phyloP scores from a whole-genome alignment of 345 rosid species.

The Physaria fendleri region DNA sequence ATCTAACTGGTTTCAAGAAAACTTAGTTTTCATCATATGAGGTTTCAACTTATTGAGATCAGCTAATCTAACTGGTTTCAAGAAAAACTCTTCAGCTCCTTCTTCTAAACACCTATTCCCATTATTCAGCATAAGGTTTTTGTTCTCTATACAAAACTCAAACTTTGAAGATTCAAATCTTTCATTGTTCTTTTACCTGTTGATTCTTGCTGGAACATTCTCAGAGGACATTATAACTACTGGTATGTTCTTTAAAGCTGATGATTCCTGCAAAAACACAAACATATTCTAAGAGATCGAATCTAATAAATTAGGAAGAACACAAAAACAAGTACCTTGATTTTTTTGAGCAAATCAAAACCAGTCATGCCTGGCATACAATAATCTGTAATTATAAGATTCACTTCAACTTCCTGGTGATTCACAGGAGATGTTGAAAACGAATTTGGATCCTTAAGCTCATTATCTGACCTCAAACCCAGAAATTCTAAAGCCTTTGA shows the following conservation, averaged over 20 bases:
- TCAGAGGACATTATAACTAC: slow-evolving; percentile 92
- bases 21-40: slow-evolving; percentile 32
- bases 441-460: slow-evolving; percentile 9
- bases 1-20: slow-evolving; percentile 74
- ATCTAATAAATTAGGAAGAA: neutral
- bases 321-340: slow-evolving; percentile 42
- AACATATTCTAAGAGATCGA: neutral
- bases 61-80: slow-evolving; percentile 78
- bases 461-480: slow-evolving; percentile 34
- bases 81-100: slow-evolving; percentile 87
- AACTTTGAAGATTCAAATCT: neutral
- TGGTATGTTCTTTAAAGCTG: slow-evolving; percentile 59
- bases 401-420: slow-evolving; percentile 51
- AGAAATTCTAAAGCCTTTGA: slow-evolving; percentile 83
- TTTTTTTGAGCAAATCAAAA: slow-evolving; percentile 70
- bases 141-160: neutral
- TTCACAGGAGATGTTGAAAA: slow-evolving; percentile 28
- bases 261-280: slow-evolving; percentile 41
- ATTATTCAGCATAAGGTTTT: neutral
- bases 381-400: slow-evolving; percentile 80
- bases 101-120: slow-evolving; percentile 64
- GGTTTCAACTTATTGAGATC: slow-evolving; percentile 75
- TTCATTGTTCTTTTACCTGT: slow-evolving; percentile 20
- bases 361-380: slow-evolving; percentile 92
- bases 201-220: slow-evolving; percentile 61